Percentiles rank a stretch among this genome's conserved stretches.
These are phyloP conservation scores for Knoxia roxburghii DNA, from an alignment of 257 asterid species.

Conservation along the genomic window DNA sequence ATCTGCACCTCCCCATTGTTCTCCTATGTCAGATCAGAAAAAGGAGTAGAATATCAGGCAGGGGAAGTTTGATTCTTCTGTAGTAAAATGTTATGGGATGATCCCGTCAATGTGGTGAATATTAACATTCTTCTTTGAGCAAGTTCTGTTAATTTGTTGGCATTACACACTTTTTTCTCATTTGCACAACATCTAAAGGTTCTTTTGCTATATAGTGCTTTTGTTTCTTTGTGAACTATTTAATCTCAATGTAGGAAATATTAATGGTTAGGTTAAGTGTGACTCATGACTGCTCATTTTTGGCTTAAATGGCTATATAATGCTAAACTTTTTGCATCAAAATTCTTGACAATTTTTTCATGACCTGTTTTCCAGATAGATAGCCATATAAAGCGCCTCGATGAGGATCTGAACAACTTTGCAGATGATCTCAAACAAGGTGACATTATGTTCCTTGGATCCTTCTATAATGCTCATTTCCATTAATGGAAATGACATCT, in stretches of 20 bases:
- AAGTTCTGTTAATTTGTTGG: not conserved
- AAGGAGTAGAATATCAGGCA: too few relatives aligned
- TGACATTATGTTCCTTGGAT: conserved; percentile 23
- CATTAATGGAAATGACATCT: not conserved
- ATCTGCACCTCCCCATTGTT: too few relatives aligned
- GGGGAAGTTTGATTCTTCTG: too few relatives aligned
- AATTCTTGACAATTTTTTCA: not conserved
- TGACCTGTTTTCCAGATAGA: conserved; percentile 60
- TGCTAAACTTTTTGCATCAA: not conserved
- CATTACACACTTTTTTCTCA: not conserved
- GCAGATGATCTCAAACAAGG: conserved; percentile 98
- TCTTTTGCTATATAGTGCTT: not conserved
- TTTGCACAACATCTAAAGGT: too few relatives aligned
- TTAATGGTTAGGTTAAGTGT: not conserved
- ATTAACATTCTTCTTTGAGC: not conserved
- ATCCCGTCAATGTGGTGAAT: not conserved
- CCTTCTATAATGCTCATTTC: too few relatives aligned
- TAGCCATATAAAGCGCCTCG: conserved; percentile 90
- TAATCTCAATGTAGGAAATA: not conserved
- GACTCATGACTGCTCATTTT: not conserved
- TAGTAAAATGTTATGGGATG: too few relatives aligned
- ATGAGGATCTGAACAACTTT: conserved; percentile 87
- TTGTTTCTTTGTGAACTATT: not conserved
- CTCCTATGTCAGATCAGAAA: too few relatives aligned
- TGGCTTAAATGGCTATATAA: not conserved